Conservation (phyloP, 164 flowering plant genomes). For the Macadamia integrifolia region DNA sequence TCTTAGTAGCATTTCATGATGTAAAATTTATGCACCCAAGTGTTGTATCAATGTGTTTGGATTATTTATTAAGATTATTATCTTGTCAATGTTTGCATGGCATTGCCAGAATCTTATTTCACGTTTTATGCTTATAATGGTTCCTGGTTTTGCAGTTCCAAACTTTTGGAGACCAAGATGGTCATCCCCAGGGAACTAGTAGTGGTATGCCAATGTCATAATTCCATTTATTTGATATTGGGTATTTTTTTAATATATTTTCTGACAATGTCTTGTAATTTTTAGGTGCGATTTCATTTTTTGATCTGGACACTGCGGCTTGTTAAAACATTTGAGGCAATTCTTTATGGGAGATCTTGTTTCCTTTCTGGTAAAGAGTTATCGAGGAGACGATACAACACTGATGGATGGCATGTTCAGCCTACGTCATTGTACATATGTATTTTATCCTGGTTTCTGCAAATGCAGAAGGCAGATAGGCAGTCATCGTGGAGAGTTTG, state of each 20-base stretch:
- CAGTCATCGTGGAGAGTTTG: conserved; percentile 20
- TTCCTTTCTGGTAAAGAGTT: conserved; percentile 1
- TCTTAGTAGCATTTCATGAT: background rate
- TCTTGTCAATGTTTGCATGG: too few species aligned
- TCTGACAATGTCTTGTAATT: background rate
- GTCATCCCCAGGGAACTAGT: conserved; percentile 5
- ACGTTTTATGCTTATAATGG: background rate
- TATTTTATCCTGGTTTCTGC: conserved; percentile 30
- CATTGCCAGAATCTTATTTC: too few species aligned
- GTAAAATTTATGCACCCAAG: background rate
- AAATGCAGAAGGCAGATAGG: conserved; percentile 29
- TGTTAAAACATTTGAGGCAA: conserved; percentile 16
- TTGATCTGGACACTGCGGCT: conserved; percentile 24
- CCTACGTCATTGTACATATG: conserved; percentile 35
- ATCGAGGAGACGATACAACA: background rate
- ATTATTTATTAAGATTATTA: too few species aligned
- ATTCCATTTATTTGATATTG: background rate
- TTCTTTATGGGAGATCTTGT: conserved; percentile 10
- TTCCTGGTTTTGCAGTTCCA: conserved; percentile 43
- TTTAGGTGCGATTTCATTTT: conserved; percentile 19
- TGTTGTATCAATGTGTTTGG: too few species aligned
- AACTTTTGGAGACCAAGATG: conserved; percentile 71
- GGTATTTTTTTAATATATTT: background rate
- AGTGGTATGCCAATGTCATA: conserved; percentile 12
- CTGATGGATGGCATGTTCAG: conserved; percentile 3